These are phyloP conservation scores for Hypocrella siamensis DNA, from an alignment of 2,329 filamentous ascomycete genomes.

Conservation along the genomic window DNA sequence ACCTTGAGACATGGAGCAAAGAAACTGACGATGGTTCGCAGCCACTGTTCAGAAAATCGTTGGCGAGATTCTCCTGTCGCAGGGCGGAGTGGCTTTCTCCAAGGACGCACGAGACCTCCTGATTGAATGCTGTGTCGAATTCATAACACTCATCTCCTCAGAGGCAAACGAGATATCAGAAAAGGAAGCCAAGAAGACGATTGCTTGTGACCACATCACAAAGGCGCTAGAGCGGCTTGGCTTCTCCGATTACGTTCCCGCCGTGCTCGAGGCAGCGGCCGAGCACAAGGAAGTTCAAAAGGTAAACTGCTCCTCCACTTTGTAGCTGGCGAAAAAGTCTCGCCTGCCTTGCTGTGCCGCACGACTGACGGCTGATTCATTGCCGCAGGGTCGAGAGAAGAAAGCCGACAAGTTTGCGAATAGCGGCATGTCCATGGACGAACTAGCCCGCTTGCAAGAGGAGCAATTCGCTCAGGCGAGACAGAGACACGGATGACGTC, in stretches of 20 bases:
- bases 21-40: conserved; percentile 17
- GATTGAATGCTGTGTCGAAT: conserved; percentile 98
- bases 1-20: background rate
- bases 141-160: conserved; percentile 95
- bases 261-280: conserved; percentile 71
- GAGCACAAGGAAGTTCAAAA: conserved; percentile 90
- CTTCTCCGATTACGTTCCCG: conserved; percentile 81
- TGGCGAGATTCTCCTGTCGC: conserved; percentile 72
- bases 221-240: conserved; percentile 85
- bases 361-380: background rate
- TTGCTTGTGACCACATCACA: conserved; percentile 94
- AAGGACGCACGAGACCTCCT: conserved; percentile 91
- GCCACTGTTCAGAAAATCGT: conserved; percentile 75
- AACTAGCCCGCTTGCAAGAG: conserved; percentile 76
- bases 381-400: conserved; percentile 69
- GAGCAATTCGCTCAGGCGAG: conserved; percentile 73
- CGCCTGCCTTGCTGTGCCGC: conserved; percentile 22
- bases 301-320: conserved; percentile 32
- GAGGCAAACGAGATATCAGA: conserved; percentile 98
- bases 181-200: conserved; percentile 98
- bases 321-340: conserved; percentile 18
- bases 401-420: conserved; percentile 95
- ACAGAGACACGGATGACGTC: conserved; percentile 14
- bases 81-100: conserved; percentile 67
- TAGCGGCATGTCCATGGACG: conserved; percentile 80